phyloP scores from a whole-genome alignment of 331 rosid species.

The Phaseolus coccineus region DNA sequence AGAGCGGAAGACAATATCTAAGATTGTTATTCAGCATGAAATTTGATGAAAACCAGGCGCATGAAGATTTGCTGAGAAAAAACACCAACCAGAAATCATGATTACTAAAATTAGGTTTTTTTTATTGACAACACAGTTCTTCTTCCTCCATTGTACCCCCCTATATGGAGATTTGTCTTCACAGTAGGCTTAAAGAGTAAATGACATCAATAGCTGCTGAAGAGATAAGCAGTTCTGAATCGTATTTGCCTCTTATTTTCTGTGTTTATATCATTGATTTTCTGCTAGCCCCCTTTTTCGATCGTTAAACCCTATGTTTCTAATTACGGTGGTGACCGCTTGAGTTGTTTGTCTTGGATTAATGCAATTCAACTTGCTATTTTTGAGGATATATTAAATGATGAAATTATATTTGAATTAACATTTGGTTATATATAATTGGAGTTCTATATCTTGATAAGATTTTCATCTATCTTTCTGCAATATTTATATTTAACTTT shows the following conservation, averaged over 20 bases:
- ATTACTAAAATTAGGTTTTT: not conserved
- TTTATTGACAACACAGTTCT: not conserved
- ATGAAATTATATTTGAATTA: not conserved
- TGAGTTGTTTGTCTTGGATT: not conserved
- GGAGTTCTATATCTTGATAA: not conserved
- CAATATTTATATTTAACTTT: not conserved
- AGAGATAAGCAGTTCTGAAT: not conserved
- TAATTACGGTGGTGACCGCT: not conserved
- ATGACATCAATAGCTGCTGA: not conserved
- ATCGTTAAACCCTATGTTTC: not conserved
- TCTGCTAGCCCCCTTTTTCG: not conserved
- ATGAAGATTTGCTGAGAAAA: not conserved
- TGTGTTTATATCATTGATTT: not conserved
- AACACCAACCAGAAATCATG: not conserved
- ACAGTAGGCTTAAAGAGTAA: not conserved
- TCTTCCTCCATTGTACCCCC: not conserved
- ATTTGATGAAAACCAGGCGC: not conserved
- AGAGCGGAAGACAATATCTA: not conserved
- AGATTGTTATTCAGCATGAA: not conserved
- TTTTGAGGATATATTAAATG: not conserved
- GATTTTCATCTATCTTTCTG: conserved; percentile 3
- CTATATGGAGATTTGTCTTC: not conserved
- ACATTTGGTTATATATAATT: not conserved
- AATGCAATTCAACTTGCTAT: not conserved
- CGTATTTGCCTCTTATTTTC: not conserved